phyloP scores from a whole-genome alignment of 2,329 filamentous ascomycete species.

The Pseudocercospora pini-densiflorae region DNA sequence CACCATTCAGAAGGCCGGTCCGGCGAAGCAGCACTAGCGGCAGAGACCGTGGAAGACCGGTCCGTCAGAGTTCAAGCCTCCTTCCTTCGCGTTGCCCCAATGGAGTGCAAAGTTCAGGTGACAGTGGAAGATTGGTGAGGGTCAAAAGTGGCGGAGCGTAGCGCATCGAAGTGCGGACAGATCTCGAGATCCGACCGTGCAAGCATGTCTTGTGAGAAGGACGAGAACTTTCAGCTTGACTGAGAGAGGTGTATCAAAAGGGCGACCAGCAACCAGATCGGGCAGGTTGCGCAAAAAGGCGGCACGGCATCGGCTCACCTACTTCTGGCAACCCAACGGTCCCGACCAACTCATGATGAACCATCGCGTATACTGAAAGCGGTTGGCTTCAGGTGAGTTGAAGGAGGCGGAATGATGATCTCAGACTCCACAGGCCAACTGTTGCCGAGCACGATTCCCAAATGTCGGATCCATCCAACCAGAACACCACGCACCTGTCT shows the following conservation, averaged over 20 bases:
- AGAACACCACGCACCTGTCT: neutral
- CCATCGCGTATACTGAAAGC: neutral
- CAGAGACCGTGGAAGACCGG: slow-evolving; percentile 2
- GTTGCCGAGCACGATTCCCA: neutral
- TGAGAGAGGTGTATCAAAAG: neutral
- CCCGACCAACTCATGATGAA: neutral
- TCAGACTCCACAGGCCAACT: neutral
- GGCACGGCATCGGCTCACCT: neutral
- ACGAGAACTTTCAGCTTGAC: neutral
- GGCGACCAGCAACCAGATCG: neutral
- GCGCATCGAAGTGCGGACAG: neutral
- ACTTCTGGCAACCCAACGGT: neutral
- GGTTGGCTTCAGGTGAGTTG: neutral
- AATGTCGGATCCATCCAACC: neutral
- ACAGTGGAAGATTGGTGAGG: neutral
- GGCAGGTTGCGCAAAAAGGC: neutral
- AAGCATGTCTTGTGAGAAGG: neutral
- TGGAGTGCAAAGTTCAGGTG: neutral
- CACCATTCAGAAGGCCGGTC: neutral
- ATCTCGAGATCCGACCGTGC: too few relatives aligned
- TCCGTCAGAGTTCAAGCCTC: neutral
- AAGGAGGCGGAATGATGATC: slow-evolving; percentile 6
- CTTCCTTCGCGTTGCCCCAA: slow-evolving; percentile 1
- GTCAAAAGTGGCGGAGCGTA: neutral
- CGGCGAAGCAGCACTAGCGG: neutral